Percentiles rank a stretch among this genome's conserved stretches.
phyloP scores from a whole-genome alignment of 2,329 filamentous ascomycete genomes.

The Talaromyces sp. region DNA sequence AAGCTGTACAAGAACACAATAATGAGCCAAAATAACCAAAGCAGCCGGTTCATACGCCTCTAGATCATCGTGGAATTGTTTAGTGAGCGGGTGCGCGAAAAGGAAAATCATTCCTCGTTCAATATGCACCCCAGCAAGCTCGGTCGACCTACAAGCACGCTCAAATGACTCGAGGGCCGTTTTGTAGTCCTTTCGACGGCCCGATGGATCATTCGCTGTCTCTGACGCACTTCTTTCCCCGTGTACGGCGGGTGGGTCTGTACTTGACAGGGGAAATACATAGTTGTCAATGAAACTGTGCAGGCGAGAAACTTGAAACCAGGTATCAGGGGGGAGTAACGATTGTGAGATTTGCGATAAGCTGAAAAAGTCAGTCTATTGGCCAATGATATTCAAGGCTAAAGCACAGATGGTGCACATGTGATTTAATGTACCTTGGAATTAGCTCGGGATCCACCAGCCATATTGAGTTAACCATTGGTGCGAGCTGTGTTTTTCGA shows the following conservation, averaged over 20 bases:
- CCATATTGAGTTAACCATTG: constrained; percentile 18
- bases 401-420: no score
- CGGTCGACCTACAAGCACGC: constrained; percentile 11
- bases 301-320: constrained; percentile 15
- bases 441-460: constrained; percentile 16
- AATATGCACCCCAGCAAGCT: constrained; percentile 20
- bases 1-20: constrained; percentile 19
- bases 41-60: constrained; percentile 15
- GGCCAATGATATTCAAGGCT: no score
- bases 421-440: constrained; percentile 14
- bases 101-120: constrained; percentile 22
- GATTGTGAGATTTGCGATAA: constrained; percentile 13
- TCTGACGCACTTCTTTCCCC: not conserved
- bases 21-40: constrained; percentile 20
- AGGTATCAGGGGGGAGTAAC: constrained; percentile 19
- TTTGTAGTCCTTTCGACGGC: constrained; percentile 18
- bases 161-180: constrained; percentile 11
- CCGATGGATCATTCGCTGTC: not conserved
- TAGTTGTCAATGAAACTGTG: constrained; percentile 20
- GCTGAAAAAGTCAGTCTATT: constrained; percentile 3
- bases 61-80: constrained; percentile 17
- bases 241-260: not conserved
- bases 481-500: constrained; percentile 15
- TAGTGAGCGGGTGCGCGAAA: constrained; percentile 22
- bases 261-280: constrained; percentile 3